These are phyloP conservation scores for Zalerion maritima DNA, from an alignment of 495 filamentous ascomycete species.

Conservation along the genomic window DNA sequence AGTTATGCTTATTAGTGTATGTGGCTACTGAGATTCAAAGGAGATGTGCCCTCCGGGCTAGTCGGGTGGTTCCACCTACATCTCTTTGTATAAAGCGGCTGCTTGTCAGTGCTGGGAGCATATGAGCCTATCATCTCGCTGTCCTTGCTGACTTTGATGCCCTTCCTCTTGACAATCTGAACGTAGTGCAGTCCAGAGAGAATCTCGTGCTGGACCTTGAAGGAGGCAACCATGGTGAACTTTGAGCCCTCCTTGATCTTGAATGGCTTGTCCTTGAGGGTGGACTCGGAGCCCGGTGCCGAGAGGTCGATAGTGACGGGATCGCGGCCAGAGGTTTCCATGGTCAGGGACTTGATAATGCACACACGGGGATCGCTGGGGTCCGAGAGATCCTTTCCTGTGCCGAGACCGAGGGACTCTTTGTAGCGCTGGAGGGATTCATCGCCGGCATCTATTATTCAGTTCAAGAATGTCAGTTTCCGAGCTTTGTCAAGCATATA, in stretches of 20 bases:
- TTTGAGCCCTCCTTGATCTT: constrained; percentile 87
- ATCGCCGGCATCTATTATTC: constrained; percentile 54
- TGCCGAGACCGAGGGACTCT: constrained; percentile 76
- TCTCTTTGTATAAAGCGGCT: constrained; percentile 71
- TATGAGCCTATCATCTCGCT: constrained; percentile 97
- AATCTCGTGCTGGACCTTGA: constrained; percentile 92
- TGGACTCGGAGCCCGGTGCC: constrained; percentile 44
- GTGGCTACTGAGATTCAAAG: too few species aligned
- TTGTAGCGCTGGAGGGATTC: constrained; percentile 96
- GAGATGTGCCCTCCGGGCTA: too few species aligned
- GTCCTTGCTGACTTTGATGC: constrained; percentile 71
- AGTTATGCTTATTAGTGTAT: too few species aligned
- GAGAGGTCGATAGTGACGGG: constrained; percentile 78
- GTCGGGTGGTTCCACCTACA: too few species aligned
- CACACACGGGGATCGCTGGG: constrained; percentile 66
- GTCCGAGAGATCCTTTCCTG: constrained; percentile 43
- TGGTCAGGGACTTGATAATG: constrained; percentile 80
- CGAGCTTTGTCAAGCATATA: too few species aligned
- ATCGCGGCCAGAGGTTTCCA: constrained; percentile 61
- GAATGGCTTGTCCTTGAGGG: constrained; percentile 78
- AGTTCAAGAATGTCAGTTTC: too few species aligned
- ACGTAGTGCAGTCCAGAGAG: constrained; percentile 89
- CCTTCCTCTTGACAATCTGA: constrained; percentile 79
- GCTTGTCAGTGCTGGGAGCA: constrained; percentile 73
- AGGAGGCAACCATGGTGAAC: constrained; percentile 84